These are phyloP conservation scores for Elsinoe fawcettii DNA, from an alignment of 2,329 filamentous ascomycete genomes.

Conservation along the genomic window DNA sequence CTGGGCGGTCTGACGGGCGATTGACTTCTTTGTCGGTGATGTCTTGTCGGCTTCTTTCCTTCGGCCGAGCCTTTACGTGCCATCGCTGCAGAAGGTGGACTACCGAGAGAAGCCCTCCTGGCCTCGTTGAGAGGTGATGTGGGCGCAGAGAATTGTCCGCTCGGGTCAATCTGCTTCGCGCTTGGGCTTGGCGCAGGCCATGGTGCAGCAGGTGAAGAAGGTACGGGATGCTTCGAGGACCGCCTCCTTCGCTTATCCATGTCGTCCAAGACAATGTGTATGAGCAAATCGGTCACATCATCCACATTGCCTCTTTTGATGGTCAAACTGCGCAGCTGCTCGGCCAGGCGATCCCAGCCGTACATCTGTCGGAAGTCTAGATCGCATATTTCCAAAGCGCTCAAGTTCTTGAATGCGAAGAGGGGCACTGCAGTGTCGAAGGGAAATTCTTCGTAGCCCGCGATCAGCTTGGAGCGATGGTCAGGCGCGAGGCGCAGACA, in stretches of 20 bases:
- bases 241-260: constrained; percentile 85
- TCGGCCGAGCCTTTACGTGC: constrained; percentile 52
- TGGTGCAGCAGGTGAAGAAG: constrained; percentile 67
- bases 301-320: constrained; percentile 82
- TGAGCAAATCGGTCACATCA: constrained; percentile 80
- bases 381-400: constrained; percentile 86
- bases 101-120: constrained; percentile 41
- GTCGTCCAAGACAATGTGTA: constrained; percentile 91
- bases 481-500: constrained; percentile 86
- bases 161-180: constrained; percentile 44
- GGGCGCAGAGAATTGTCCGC: constrained; percentile 59
- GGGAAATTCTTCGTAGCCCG: constrained; percentile 93
- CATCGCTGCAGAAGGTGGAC: constrained; percentile 39
- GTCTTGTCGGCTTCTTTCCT: constrained; percentile 29
- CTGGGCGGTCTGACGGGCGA: constrained; percentile 72
- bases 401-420: constrained; percentile 95
- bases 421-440: constrained; percentile 95
- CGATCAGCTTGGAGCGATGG: constrained; percentile 80
- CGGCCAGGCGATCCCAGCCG: constrained; percentile 89
- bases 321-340: constrained; percentile 82
- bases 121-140: constrained; percentile 51
- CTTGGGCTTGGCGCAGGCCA: constrained; percentile 58
- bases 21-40: constrained; percentile 58
- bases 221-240: constrained; percentile 64
- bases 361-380: constrained; percentile 96